phyloP scores from a whole-genome alignment of 371 early-diverging fungal genomes.

The Mortierella sp. region DNA sequence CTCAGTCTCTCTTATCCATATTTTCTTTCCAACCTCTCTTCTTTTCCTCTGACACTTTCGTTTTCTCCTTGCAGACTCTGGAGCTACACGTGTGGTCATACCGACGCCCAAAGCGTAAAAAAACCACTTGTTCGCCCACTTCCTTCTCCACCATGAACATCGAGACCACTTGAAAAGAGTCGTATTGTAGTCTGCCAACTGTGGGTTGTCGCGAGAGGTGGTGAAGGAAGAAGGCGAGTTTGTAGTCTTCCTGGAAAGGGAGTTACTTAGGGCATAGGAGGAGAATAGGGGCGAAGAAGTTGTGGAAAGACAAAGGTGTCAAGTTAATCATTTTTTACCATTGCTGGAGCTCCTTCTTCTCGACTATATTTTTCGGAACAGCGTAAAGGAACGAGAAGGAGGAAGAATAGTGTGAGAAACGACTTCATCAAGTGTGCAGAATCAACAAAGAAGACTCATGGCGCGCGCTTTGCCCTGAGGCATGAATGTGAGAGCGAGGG shows the following conservation, averaged over 20 bases:
- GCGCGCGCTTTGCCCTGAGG: not conserved
- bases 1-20: not conserved
- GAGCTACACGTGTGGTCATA: not conserved
- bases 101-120: not conserved
- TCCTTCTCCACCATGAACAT: too few species aligned
- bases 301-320: not conserved
- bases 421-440: not conserved
- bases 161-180: not conserved
- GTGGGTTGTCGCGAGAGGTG: not conserved
- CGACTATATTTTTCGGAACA: conserved; percentile 66
- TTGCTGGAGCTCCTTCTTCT: conserved; percentile 93
- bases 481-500: not conserved
- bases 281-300: not conserved
- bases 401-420: not conserved
- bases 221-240: not conserved
- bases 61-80: not conserved
- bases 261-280: not conserved
- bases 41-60: not conserved
- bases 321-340: conserved; percentile 68
- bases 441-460: not conserved
- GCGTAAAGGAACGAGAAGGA: not conserved
- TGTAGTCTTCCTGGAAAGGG: not conserved
- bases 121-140: too few species aligned
- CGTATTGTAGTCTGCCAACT: not conserved
- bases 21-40: not conserved